A percentile compares a stretch with the other conserved stretches of the same genome.
Evolutionary conservation across 805 yeast genomes (phyloP).

Genomic region (Kluyveromyces lactis): DNA sequence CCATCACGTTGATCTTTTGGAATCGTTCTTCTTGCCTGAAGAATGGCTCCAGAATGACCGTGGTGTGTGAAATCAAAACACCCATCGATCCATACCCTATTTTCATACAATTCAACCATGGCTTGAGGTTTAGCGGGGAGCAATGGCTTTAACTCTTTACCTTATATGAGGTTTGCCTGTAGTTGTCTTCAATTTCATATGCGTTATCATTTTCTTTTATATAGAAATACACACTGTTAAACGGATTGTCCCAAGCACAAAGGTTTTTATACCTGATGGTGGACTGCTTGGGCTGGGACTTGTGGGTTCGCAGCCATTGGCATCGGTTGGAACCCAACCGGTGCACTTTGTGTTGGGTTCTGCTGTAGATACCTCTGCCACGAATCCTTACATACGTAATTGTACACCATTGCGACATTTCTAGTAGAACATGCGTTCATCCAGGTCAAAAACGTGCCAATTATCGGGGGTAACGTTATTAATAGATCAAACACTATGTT

Average conservation of each 20-base stretch:
- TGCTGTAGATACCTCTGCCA: background rate
- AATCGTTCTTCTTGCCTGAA: constrained; percentile 85
- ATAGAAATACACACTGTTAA: too few species aligned
- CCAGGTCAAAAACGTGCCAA: constrained; percentile 77
- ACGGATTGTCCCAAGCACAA: too few species aligned
- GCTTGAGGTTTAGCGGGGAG: background rate
- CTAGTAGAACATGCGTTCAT: constrained; percentile 79
- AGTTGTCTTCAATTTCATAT: too few species aligned
- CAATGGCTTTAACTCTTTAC: background rate
- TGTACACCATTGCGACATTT: constrained; percentile 76
- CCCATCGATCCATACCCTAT: constrained; percentile 89
- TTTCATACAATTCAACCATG: constrained; percentile 1
- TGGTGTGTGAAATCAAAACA: constrained; percentile 98
- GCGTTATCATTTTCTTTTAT: too few species aligned
- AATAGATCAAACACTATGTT: constrained; percentile 69
- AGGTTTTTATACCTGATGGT: too few species aligned
- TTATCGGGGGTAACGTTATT: constrained; percentile 68
- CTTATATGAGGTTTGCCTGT: too few species aligned
- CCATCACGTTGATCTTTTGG: background rate
- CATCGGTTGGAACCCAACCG: too few species aligned
- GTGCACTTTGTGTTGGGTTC: background rate
- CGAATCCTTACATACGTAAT: constrained; percentile 11
- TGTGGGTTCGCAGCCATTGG: too few species aligned
- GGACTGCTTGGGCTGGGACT: too few species aligned
- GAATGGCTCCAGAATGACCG: constrained; percentile 95